Evolutionary conservation across 129 eudicot genomes (phyloP).

Genomic region (Flaveria bidentis): DNA sequence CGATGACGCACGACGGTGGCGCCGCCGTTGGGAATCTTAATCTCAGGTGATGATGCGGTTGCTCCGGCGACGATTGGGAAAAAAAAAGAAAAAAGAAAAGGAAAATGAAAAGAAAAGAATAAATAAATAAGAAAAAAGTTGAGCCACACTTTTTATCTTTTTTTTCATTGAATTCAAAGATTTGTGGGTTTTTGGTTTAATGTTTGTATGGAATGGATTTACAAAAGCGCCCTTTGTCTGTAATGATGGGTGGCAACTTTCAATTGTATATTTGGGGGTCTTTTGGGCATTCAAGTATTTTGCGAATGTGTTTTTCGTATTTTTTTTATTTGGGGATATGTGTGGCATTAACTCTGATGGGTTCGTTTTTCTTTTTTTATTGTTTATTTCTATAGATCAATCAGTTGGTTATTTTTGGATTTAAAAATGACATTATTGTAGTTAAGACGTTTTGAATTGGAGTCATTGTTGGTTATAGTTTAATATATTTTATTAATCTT

Average conservation of each 20-base stretch:
- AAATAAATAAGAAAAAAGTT: not conserved
- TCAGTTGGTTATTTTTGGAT: no score
- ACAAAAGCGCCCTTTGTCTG: conserved; percentile 31
- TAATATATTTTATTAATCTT: not conserved
- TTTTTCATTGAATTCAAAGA: conserved; percentile 29
- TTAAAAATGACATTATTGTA: no score
- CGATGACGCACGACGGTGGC: conserved; percentile 36
- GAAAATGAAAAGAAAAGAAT: not conserved
- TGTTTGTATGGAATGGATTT: conserved; percentile 32
- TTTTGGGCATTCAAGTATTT: conserved; percentile 30
- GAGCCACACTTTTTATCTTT: conserved; percentile 9
- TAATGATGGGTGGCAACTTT: conserved; percentile 27
- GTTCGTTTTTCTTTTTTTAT: no score
- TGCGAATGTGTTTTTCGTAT: not conserved
- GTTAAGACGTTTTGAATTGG: not conserved
- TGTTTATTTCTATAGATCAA: no score
- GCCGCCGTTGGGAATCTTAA: conserved; percentile 1
- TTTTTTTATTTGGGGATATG: not conserved
- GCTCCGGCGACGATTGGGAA: not conserved
- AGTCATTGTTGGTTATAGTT: not conserved
- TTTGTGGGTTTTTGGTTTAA: conserved; percentile 15
- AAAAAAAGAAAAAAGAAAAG: conserved; percentile 7
- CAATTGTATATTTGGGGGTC: conserved; percentile 38
- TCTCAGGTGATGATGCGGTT: conserved; percentile 20
- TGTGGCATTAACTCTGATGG: no score